A percentile compares a stretch with the other conserved stretches of the same genome.
These are phyloP conservation scores for Botrytis deweyae DNA, from an alignment of 2,329 filamentous ascomycete genomes.

Conservation along the genomic window DNA sequence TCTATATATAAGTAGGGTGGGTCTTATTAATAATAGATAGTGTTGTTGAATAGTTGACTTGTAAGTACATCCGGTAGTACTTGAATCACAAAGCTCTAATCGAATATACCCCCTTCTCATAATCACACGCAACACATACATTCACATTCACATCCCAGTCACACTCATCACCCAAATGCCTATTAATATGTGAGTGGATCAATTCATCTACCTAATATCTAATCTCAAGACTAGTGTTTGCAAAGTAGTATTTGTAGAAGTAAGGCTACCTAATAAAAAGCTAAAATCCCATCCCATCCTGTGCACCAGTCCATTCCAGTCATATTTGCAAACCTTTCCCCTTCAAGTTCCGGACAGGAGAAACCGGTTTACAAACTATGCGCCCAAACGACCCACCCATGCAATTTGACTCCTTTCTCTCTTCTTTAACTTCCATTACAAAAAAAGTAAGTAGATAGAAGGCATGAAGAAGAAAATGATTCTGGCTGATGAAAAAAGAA, in stretches of 20 bases:
- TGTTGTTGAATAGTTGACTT: not conserved
- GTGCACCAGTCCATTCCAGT: conserved; percentile 15
- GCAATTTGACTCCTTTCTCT: conserved; percentile 35
- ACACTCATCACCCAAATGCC: not conserved
- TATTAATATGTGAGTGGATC: not conserved
- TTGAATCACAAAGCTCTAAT: not conserved
- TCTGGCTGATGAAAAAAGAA: conserved; percentile 17
- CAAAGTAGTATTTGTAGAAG: conserved; percentile 6
- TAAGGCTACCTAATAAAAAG: not conserved
- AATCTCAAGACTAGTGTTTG: conserved; percentile 5
- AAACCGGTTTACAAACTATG: conserved; percentile 28
- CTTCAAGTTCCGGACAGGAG: not conserved
- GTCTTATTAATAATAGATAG: not conserved
- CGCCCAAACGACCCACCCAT: conserved; percentile 41
- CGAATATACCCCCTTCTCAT: not conserved
- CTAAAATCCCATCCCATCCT: not conserved
- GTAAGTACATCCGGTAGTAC: not conserved
- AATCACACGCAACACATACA: not conserved
- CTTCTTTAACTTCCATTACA: conserved; percentile 27
- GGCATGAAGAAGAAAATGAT: not conserved
- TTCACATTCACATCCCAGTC: not conserved
- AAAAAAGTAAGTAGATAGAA: conserved; percentile 14
- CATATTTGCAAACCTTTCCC: conserved; percentile 13
- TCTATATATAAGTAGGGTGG: not conserved
- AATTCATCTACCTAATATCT: conserved; percentile 16